Percentiles rank a stretch among this genome's conserved stretches.
phyloP scores from a whole-genome alignment of 2,329 filamentous ascomycete species.

The Cordyceps javanica region DNA sequence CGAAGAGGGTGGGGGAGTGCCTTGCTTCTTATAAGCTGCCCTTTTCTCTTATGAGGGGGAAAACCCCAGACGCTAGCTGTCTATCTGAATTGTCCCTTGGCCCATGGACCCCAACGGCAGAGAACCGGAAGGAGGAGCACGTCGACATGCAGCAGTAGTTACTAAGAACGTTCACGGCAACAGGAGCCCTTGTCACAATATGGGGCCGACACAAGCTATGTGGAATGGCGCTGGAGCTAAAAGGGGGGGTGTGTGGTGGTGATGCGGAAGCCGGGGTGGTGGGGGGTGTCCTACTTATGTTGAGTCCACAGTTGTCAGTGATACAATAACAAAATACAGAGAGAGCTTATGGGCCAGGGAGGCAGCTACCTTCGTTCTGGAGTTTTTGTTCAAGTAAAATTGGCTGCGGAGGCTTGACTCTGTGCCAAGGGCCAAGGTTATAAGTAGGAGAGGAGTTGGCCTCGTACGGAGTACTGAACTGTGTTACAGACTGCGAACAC shows the following conservation, averaged over 20 bases:
- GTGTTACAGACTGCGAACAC: too few relatives aligned
- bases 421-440: too few relatives aligned
- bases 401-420: neutral
- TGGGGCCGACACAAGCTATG: conserved; percentile 1
- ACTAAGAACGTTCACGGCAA: neutral
- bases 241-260: conserved; percentile 5
- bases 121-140: too few relatives aligned
- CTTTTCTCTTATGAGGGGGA: neutral
- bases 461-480: too few relatives aligned
- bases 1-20: neutral
- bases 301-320: neutral
- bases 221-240: conserved; percentile 1
- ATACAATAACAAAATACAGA: neutral
- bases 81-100: neutral
- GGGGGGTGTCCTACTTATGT: neutral
- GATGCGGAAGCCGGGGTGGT: conserved; percentile 8
- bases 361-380: neutral
- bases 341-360: too few relatives aligned
- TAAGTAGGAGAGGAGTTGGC: too few relatives aligned
- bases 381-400: neutral
- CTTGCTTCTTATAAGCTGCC: conserved; percentile 3
- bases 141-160: neutral
- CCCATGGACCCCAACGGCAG: neutral
- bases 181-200: neutral
- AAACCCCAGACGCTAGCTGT: neutral